These are phyloP conservation scores for Phyllosticta paracitricarpa DNA, from an alignment of 2,329 filamentous ascomycete genomes.

Conservation along the genomic window DNA sequence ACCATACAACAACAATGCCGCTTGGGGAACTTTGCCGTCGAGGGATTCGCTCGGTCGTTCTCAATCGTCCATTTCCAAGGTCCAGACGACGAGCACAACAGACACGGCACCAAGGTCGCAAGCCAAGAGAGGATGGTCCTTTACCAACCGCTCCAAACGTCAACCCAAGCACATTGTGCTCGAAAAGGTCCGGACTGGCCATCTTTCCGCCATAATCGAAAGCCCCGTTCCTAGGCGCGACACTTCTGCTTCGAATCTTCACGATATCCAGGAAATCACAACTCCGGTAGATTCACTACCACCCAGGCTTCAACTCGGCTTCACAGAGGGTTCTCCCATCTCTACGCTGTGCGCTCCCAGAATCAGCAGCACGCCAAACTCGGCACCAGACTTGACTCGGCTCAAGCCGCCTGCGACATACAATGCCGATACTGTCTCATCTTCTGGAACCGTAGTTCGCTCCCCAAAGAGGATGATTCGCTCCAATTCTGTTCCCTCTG, in stretches of 20 bases:
- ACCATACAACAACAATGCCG: conserved; percentile 26
- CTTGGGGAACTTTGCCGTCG: conserved; percentile 33
- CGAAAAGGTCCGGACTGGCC: conserved; percentile 1
- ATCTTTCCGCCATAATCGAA: conserved; percentile 17
- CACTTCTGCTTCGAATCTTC: not conserved
- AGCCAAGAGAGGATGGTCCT: conserved; percentile 3
- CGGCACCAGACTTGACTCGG: conserved; percentile 1
- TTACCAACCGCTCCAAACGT: conserved; percentile 4
- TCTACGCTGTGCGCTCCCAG: not conserved
- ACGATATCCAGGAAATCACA: not conserved
- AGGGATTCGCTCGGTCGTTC: conserved; percentile 14
- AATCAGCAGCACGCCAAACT: conserved; percentile 1
- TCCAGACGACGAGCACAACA: not conserved
- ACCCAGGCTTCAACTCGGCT: not conserved
- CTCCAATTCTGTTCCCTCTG: conserved; percentile 8
- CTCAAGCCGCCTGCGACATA: not conserved
- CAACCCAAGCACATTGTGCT: conserved; percentile 8
- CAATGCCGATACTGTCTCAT: not conserved
- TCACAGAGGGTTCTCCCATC: not conserved
- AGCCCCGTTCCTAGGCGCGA: conserved; percentile 4
- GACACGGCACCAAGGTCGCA: not conserved
- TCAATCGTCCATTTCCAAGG: conserved; percentile 3
- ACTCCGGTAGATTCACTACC: not conserved
- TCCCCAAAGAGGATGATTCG: conserved; percentile 2
- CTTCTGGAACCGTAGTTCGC: conserved; percentile 1